Conservation (phyloP, 2,329 filamentous ascomycete genomes). For the Fusarium domesticum region DNA sequence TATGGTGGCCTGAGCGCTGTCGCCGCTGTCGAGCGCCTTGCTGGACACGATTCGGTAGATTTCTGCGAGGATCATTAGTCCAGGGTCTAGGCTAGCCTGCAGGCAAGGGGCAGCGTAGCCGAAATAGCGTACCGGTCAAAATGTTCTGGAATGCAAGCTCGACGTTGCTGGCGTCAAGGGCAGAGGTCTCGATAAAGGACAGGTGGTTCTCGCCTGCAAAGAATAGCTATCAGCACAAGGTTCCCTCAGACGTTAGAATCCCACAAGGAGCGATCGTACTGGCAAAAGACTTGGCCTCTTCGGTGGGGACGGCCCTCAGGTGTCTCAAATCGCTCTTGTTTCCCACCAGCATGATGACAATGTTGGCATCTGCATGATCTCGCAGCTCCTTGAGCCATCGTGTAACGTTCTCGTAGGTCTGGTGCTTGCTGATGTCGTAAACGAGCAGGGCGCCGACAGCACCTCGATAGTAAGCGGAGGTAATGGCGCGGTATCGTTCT, state of each 20-base stretch:
- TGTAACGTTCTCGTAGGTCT: conserved; percentile 98
- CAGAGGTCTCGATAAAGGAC: conserved; percentile 98
- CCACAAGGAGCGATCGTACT: conserved; percentile 54
- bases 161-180: conserved; percentile 97
- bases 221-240: conserved; percentile 13
- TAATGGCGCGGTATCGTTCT: conserved; percentile 98
- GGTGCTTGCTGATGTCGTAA: conserved; percentile 99
- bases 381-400: conserved; percentile 98
- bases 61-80: conserved; percentile 54
- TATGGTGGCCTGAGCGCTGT: conserved; percentile 75
- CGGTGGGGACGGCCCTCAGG: conserved; percentile 91
- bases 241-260: conserved; percentile 14
- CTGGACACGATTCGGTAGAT: conserved; percentile 99
- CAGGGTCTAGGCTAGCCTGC: conserved; percentile 2
- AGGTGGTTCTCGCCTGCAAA: conserved; percentile 87
- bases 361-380: conserved; percentile 97
- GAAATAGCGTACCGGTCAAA: conserved; percentile 71
- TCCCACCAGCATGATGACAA: conserved; percentile 98
- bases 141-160: conserved; percentile 99
- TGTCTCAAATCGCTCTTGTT: conserved; percentile 99
- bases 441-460: conserved; percentile 96
- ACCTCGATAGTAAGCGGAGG: conserved; percentile 97
- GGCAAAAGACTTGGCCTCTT: conserved; percentile 97
- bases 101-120: background rate
- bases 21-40: conserved; percentile 91